These are phyloP conservation scores for Thalia dealbata DNA, from an alignment of 176 grass and related monocot species.

Conservation along the genomic window DNA sequence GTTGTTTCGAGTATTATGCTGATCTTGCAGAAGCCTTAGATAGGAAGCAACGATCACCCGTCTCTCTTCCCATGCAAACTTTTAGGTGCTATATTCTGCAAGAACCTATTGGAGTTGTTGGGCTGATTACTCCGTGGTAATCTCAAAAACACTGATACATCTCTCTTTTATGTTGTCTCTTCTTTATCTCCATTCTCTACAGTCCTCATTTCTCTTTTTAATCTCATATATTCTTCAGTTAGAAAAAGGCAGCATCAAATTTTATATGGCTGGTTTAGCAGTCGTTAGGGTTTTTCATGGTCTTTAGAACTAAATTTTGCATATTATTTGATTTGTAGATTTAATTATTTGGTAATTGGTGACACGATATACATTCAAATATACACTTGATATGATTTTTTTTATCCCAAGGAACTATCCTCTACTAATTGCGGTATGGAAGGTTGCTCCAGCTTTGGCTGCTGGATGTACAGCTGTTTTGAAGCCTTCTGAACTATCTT, in stretches of 20 bases:
- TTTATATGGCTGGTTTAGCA: too few relatives aligned
- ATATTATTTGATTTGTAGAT: background rate
- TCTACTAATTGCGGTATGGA: conserved; percentile 91
- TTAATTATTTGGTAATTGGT: background rate
- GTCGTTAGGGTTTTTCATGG: background rate
- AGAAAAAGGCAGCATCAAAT: too few relatives aligned
- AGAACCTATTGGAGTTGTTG: conserved; percentile 95
- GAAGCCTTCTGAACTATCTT: conserved; percentile 89
- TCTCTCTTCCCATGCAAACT: conserved; percentile 83
- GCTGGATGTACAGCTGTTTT: conserved; percentile 96
- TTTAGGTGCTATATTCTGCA: conserved; percentile 73
- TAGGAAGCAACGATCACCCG: conserved; percentile 59
- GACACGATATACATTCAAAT: background rate
- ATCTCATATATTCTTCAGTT: too few relatives aligned
- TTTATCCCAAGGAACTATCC: conserved; percentile 76
- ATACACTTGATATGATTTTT: background rate
- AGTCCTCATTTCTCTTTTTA: too few relatives aligned
- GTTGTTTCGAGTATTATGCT: conserved; percentile 93
- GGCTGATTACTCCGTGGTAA: conserved; percentile 90
- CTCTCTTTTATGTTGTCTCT: too few relatives aligned
- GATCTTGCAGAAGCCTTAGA: conserved; percentile 73
- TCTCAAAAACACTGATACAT: background rate
- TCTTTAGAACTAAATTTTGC: background rate
- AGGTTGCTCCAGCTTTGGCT: conserved; percentile 96
- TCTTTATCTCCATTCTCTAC: too few relatives aligned